Percentiles rank a stretch among this genome's conserved stretches.
These are phyloP conservation scores for Dacryopinax spathularia DNA, from an alignment of 768 basidiomycete species.

Conservation along the genomic window DNA sequence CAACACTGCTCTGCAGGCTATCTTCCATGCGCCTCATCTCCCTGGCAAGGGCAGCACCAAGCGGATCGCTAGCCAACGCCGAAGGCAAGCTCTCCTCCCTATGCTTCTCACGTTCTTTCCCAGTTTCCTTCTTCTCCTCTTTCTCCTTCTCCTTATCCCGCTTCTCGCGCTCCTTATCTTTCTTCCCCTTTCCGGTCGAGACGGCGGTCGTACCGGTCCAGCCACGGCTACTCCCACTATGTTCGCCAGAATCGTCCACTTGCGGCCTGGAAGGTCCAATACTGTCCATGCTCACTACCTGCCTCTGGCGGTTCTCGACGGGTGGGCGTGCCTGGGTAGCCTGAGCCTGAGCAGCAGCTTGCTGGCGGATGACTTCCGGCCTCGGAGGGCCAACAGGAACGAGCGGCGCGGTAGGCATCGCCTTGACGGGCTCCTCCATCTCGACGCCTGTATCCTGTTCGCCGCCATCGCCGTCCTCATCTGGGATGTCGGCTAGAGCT, in stretches of 20 bases:
- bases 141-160: constrained; percentile 30
- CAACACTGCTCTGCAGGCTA: constrained; percentile 57
- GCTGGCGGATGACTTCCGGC: background rate
- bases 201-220: background rate
- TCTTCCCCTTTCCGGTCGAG: background rate
- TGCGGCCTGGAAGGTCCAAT: background rate
- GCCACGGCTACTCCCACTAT: background rate
- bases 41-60: constrained; percentile 48
- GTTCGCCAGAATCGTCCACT: background rate
- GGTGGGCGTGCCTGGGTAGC: background rate
- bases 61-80: constrained; percentile 15
- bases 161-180: constrained; percentile 1
- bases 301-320: background rate
- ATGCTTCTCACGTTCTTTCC: constrained; percentile 32
- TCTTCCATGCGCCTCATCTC: constrained; percentile 79
- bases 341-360: background rate
- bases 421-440: background rate
- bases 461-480: background rate
- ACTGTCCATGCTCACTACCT: background rate
- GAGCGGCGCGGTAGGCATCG: background rate
- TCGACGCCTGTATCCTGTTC: background rate
- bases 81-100: constrained; percentile 20
- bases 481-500: background rate
- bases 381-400: background rate
- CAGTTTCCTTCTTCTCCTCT: constrained; percentile 19